Conservation (phyloP, 148 eudicot genomes). For the Fagopyrum homotropicum region DNA sequence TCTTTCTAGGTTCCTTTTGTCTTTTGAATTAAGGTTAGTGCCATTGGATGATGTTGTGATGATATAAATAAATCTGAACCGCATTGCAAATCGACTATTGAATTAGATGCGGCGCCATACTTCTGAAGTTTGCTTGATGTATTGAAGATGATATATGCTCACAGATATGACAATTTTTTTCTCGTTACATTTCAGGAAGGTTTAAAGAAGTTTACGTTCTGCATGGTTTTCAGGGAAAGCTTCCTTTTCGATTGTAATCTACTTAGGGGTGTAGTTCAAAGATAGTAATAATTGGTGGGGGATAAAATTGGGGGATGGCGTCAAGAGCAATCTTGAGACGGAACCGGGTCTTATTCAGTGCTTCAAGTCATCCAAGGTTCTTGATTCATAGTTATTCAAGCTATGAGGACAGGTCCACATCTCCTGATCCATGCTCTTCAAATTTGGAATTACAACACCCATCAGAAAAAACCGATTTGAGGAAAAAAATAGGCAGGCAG, state of each 20-base stretch:
- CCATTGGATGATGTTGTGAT: background rate
- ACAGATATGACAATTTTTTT: background rate
- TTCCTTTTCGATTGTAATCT: background rate
- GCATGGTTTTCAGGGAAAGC: background rate
- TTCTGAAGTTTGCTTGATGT: slow-evolving; percentile 6
- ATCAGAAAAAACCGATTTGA: slow-evolving; percentile 20
- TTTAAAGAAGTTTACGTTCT: slow-evolving; percentile 2
- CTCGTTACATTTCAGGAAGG: background rate
- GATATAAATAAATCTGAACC: background rate
- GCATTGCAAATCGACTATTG: background rate
- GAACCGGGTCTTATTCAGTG: slow-evolving; percentile 37
- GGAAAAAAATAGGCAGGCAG: slow-evolving; percentile 26
- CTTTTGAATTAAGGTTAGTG: background rate
- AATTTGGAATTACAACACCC: slow-evolving; percentile 20
- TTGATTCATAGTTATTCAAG: slow-evolving; percentile 28
- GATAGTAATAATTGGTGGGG: slow-evolving; percentile 18
- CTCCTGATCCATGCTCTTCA: slow-evolving; percentile 23
- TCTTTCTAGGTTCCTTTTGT: background rate
- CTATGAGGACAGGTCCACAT: slow-evolving; percentile 30
- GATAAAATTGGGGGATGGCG: slow-evolving; percentile 33
- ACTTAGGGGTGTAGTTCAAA: slow-evolving; percentile 15
- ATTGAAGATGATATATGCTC: background rate
- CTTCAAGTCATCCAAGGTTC: slow-evolving; percentile 24
- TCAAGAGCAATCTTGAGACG: slow-evolving; percentile 49
- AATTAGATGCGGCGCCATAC: background rate